Evolutionary conservation across 495 filamentous ascomycete genomes (phyloP).

Genomic region (Tetracladium setigerum): DNA sequence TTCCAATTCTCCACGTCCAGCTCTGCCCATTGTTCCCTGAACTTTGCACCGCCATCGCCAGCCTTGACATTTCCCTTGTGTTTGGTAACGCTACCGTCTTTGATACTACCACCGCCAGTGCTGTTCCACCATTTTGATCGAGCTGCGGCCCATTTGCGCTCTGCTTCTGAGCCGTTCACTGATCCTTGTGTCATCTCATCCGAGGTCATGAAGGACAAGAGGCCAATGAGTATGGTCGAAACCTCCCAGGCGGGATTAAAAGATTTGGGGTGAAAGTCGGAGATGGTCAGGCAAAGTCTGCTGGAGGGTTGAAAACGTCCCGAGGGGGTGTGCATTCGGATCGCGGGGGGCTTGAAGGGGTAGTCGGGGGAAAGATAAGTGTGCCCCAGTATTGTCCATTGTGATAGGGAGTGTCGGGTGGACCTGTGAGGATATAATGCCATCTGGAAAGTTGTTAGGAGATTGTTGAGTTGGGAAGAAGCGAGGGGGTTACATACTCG

Average conservation of each 20-base stretch:
- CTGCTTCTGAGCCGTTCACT: constrained; percentile 68
- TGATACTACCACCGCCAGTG: constrained; percentile 82
- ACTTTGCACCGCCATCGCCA: constrained; percentile 89
- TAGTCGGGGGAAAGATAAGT: constrained; percentile 93
- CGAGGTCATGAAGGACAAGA: constrained; percentile 95
- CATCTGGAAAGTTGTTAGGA: constrained; percentile 46
- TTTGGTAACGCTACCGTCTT: constrained; percentile 18
- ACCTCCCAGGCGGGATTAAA: constrained; percentile 99
- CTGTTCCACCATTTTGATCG: constrained; percentile 94
- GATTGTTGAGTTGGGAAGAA: not conserved
- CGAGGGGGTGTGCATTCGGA: constrained; percentile 96
- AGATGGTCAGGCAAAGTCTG: constrained; percentile 88
- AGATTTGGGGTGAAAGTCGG: constrained; percentile 92
- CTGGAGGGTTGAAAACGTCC: constrained; percentile 91
- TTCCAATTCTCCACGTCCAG: constrained; percentile 86
- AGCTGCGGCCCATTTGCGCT: constrained; percentile 70
- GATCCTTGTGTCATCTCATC: constrained; percentile 98
- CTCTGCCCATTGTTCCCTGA: constrained; percentile 83
- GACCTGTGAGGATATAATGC: constrained; percentile 97
- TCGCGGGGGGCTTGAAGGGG: constrained; percentile 93
- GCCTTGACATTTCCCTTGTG: constrained; percentile 51
- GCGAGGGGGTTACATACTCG: constrained; percentile 48
- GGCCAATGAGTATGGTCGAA: constrained; percentile 87
- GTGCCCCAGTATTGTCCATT: constrained; percentile 98
- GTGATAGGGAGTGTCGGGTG: constrained; percentile 90